phyloP scores from a whole-genome alignment of 1,284 basidiomycete species.

The Rhodotorula glutinis region DNA sequence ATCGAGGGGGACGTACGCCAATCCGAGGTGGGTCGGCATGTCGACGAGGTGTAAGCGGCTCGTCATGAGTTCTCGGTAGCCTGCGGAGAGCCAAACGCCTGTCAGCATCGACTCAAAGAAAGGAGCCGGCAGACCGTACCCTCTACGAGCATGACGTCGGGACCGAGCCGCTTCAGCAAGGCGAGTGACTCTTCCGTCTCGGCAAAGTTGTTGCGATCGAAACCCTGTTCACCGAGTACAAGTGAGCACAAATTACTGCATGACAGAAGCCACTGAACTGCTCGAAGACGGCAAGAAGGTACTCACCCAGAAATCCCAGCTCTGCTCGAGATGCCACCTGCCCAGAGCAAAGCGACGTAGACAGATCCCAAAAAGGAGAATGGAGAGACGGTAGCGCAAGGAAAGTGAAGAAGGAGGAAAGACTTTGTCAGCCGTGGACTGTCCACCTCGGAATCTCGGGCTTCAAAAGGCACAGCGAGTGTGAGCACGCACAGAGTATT shows the following conservation, averaged over 20 bases:
- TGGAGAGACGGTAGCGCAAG: too few relatives aligned
- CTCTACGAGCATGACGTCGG: constrained; percentile 32
- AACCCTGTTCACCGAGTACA: constrained; percentile 8
- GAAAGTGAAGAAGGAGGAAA: background rate
- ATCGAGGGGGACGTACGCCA: constrained; percentile 32
- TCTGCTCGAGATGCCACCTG: constrained; percentile 21
- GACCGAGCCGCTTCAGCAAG: constrained; percentile 20
- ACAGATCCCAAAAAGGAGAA: too few relatives aligned
- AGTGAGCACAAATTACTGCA: background rate
- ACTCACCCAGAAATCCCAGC: constrained; percentile 35
- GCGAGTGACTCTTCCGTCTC: constrained; percentile 30
- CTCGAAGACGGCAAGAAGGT: too few relatives aligned
- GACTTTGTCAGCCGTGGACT: too few relatives aligned
- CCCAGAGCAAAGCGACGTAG: background rate
- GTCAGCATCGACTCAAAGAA: too few relatives aligned
- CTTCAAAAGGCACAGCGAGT: too few relatives aligned
- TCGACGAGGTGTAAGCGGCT: constrained; percentile 28
- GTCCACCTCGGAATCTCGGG: background rate
- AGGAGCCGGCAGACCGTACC: too few relatives aligned
- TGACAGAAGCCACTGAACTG: too few relatives aligned
- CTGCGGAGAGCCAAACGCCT: too few relatives aligned
- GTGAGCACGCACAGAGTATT: constrained; percentile 21
- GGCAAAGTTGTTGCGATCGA: constrained; percentile 34
- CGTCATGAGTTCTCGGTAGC: constrained; percentile 29
- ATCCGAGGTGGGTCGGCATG: constrained; percentile 33